phyloP scores from a whole-genome alignment of 176 grass and related monocot genomes.

The Pontederia paniculata region DNA sequence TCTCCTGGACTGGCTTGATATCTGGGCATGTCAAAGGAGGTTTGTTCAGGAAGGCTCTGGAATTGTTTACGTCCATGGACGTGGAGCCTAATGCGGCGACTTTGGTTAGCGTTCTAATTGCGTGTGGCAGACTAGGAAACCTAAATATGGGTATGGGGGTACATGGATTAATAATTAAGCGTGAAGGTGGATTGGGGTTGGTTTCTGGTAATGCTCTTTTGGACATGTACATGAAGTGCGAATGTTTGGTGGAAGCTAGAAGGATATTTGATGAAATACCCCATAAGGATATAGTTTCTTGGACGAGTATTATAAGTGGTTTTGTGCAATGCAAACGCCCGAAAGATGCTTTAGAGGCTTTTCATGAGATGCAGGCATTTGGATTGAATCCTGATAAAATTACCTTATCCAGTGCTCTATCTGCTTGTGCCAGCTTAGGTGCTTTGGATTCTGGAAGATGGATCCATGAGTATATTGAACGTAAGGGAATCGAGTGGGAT shows the following conservation, averaged over 20 bases:
- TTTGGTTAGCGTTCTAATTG: conserved; percentile 16
- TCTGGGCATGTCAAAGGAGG: conserved; percentile 15
- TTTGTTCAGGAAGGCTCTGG: conserved; percentile 17
- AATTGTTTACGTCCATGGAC: conserved; percentile 23
- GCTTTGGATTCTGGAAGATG: conserved; percentile 29
- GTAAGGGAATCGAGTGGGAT: conserved; percentile 33
- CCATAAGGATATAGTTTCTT: conserved; percentile 32
- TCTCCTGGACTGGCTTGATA: conserved; percentile 39
- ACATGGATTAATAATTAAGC: conserved; percentile 25
- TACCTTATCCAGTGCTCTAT: conserved; percentile 33
- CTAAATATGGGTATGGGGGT: conserved; percentile 11
- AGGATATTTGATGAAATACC: conserved; percentile 23
- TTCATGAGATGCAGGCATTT: conserved; percentile 31
- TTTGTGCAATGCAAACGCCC: conserved; percentile 35
- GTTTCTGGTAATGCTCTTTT: conserved; percentile 30
- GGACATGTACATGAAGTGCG: conserved; percentile 42
- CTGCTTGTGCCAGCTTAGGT: conserved; percentile 34
- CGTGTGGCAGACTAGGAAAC: conserved; percentile 27
- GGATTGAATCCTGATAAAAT: conserved; percentile 30
- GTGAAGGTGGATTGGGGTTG: conserved; percentile 11
- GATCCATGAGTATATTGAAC: conserved; percentile 39
- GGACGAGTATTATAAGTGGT: conserved; percentile 37
- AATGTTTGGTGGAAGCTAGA: conserved; percentile 23
- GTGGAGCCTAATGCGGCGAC: conserved; percentile 16
- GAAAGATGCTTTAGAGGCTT: conserved; percentile 21